phyloP scores from a whole-genome alignment of 2,329 filamentous ascomycete genomes.

The Fusarium poae region DNA sequence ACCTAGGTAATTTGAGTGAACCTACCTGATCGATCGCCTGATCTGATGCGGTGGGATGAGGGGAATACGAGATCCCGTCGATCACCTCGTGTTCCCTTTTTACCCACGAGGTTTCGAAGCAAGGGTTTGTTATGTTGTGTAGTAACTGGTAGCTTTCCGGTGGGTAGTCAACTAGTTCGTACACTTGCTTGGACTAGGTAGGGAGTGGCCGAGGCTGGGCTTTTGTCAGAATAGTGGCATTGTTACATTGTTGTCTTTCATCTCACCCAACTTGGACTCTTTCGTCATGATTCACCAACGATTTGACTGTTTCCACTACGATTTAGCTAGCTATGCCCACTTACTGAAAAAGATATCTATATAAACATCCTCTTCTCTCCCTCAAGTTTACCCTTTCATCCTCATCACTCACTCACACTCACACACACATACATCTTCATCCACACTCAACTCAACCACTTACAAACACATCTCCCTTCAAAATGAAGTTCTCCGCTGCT shows the following conservation, averaged over 20 bases:
- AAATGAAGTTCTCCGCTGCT: constrained; percentile 61
- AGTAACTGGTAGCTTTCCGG: constrained; percentile 1
- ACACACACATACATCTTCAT: neutral
- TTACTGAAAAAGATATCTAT: constrained; percentile 13
- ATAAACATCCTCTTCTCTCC: constrained; percentile 31
- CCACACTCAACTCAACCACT: constrained; percentile 14
- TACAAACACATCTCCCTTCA: constrained; percentile 37
- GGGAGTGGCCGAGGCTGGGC: constrained; percentile 15
- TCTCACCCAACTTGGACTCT: neutral
- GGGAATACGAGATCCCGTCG: constrained; percentile 48
- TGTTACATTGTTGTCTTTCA: constrained; percentile 2
- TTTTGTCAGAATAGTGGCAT: constrained; percentile 16
- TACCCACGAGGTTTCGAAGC: constrained; percentile 5
- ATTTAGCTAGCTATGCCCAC: neutral
- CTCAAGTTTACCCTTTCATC: constrained; percentile 12
- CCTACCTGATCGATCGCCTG: constrained; percentile 36
- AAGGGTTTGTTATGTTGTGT: constrained; percentile 9
- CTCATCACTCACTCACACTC: constrained; percentile 15
- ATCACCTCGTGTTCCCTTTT: constrained; percentile 46
- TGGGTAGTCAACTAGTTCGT: constrained; percentile 1
- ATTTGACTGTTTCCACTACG: neutral
- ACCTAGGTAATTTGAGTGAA: neutral
- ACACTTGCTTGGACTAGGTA: constrained; percentile 8
- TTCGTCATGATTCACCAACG: constrained; percentile 4
- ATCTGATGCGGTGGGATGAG: constrained; percentile 21